These are phyloP conservation scores for Fusarium sp. DNA, from an alignment of 2,329 filamentous ascomycete genomes.

Conservation along the genomic window DNA sequence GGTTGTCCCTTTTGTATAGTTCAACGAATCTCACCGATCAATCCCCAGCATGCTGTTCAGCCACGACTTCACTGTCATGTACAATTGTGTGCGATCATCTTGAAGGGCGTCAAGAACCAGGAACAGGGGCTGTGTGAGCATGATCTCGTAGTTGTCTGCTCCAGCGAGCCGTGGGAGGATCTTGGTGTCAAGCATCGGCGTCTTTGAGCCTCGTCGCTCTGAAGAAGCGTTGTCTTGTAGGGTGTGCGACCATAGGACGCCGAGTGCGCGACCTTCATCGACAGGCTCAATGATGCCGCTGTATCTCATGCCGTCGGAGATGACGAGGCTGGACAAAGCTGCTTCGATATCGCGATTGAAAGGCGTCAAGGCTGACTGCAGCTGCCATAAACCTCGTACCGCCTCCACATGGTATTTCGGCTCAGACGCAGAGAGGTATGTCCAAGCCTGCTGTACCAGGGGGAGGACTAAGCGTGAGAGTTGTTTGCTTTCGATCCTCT, in stretches of 20 bases:
- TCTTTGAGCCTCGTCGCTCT: conserved; percentile 64
- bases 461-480: conserved; percentile 73
- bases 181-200: conserved; percentile 52
- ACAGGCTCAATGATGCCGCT: conserved; percentile 53
- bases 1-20: neutral
- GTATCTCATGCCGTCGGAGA: conserved; percentile 57
- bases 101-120: conserved; percentile 82
- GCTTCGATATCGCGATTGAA: conserved; percentile 83
- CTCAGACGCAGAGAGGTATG: conserved; percentile 80
- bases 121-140: conserved; percentile 85
- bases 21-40: conserved; percentile 64
- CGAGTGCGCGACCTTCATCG: conserved; percentile 77
- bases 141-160: conserved; percentile 74
- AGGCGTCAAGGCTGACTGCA: conserved; percentile 78
- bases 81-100: conserved; percentile 79
- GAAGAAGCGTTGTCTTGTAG: conserved; percentile 67
- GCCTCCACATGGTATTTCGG: conserved; percentile 97
- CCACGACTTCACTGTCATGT: conserved; percentile 84
- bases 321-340: conserved; percentile 77
- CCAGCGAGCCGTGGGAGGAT: conserved; percentile 61
- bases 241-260: conserved; percentile 85
- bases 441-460: conserved; percentile 81
- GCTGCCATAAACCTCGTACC: conserved; percentile 85
- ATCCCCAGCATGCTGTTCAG: conserved; percentile 75
- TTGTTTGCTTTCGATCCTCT: conserved; percentile 64